These are phyloP conservation scores for Penicillium bialowiezense DNA, from an alignment of 495 filamentous ascomycete species.

Conservation along the genomic window DNA sequence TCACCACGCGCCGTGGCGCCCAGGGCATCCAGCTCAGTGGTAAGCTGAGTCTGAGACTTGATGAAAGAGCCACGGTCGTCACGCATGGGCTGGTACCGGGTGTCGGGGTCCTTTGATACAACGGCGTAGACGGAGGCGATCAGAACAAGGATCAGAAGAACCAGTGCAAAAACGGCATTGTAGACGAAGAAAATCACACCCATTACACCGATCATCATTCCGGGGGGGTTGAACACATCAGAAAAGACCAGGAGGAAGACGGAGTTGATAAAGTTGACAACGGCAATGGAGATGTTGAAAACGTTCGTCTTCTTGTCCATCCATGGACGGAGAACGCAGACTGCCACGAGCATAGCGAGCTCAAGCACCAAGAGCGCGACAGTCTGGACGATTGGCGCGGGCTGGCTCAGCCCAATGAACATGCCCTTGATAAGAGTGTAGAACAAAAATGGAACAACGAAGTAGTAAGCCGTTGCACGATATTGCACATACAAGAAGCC, in stretches of 20 bases:
- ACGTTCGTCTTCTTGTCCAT: constrained; percentile 99
- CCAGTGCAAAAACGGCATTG: constrained; percentile 83
- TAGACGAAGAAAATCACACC: constrained; percentile 91
- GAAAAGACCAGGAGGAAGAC: constrained; percentile 84
- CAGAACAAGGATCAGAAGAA: constrained; percentile 85
- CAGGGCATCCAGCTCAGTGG: constrained; percentile 87
- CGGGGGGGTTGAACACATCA: constrained; percentile 81
- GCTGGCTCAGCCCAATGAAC: constrained; percentile 85
- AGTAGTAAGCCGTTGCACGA: constrained; percentile 95
- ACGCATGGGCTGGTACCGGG: constrained; percentile 93
- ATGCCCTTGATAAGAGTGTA: constrained; percentile 85
- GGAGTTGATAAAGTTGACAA: constrained; percentile 86
- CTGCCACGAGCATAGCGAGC: constrained; percentile 71
- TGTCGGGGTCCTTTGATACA: constrained; percentile 92
- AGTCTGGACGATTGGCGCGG: constrained; percentile 71
- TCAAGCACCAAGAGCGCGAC: constrained; percentile 85
- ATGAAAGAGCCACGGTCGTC: constrained; percentile 97
- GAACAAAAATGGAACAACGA: constrained; percentile 76
- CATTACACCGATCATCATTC: constrained; percentile 86
- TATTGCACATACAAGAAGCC: constrained; percentile 98
- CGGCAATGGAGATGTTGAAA: constrained; percentile 91
- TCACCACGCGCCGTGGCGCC: constrained; percentile 90
- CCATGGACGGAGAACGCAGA: constrained; percentile 83
- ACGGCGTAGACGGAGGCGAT: constrained; percentile 79
- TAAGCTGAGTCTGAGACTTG: constrained; percentile 91